These are phyloP conservation scores for Batkoa obscura DNA, from an alignment of 371 early-diverging fungal species.

Conservation along the genomic window DNA sequence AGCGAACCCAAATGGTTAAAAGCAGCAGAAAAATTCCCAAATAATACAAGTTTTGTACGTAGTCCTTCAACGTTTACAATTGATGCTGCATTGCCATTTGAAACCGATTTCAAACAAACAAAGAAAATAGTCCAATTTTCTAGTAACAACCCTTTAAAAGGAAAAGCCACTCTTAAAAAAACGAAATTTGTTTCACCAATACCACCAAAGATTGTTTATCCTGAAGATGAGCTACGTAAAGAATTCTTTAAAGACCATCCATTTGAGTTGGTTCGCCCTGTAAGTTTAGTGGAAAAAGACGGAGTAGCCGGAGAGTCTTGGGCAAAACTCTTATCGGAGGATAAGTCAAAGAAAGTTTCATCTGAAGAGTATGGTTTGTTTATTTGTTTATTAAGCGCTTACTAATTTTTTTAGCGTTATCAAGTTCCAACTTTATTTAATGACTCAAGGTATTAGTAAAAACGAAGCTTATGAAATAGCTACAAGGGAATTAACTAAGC, in stretches of 20 bases:
- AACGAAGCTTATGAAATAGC: conserved; percentile 52
- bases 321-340: not conserved
- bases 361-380: not conserved
- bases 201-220: conserved; percentile 54
- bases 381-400: not conserved
- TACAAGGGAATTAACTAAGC: conserved; percentile 9
- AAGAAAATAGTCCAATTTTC: not conserved
- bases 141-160: not conserved
- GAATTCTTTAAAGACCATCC: conserved; percentile 79
- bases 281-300: conserved; percentile 32
- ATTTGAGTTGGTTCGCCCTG: conserved; percentile 55
- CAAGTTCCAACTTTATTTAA: conserved; percentile 54
- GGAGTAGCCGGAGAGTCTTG: conserved; percentile 10
- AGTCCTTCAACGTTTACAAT: not conserved
- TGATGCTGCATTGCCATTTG: not conserved
- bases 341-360: not conserved
- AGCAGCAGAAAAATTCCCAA: not conserved
- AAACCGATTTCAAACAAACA: not conserved
- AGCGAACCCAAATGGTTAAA: not conserved
- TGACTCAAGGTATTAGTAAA: conserved; percentile 39
- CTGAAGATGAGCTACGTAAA: conserved; percentile 66
- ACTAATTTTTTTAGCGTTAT: conserved; percentile 27
- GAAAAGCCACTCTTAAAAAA: not conserved
- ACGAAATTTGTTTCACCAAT: not conserved
- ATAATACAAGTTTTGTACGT: not conserved